Base-by-base conservation (phyloP, 108 stramenopile genomes). In the Skeletonema tropicum region DNA sequence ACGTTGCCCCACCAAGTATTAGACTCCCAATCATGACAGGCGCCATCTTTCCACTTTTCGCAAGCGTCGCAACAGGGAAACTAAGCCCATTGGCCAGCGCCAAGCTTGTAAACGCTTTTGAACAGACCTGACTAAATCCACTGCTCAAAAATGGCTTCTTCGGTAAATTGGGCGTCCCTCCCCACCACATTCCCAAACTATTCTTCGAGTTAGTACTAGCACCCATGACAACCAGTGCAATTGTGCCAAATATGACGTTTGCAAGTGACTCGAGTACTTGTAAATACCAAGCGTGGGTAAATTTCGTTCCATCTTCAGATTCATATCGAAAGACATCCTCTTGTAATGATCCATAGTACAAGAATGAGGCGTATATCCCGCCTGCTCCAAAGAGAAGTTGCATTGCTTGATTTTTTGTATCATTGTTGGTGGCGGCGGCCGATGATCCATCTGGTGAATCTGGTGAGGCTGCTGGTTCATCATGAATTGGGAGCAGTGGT, bases 41-140 rank as follows among this genome's bases (percentile, higher is more conserved):
- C 8, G 95, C 94, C 87, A 97, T 96, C 75, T 97, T 97, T 64
- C 92, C 94, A 68, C 81, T 84, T 76, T 97, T 97, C 19, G 92
- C 94, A 35, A 97, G 82, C 7, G 94, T 92, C n/a, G 91, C 90
- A 26, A 96, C 83, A 6, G 97, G 97, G 83, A 95, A 97, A 48
- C 69, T 70, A 57, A 96, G 72, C 59, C 88, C 88, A 26, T 84
- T 82, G 10, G 88, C 87, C 60, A 96, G 61, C 21, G 90, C 80
- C 32, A 88, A 65, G 63, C 78, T 84, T 17, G 90, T 90, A 36
- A 84, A 92, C 14, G 74, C 81, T 81, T 93, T 96, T 52, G 87
- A 79, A 36, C 75, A 83, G 12, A 93, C 87, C 75, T 93, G 92
- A 33, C 83, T 83, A 21, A 79, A 55, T 21, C 92, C 92, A 33